phyloP scores from a whole-genome alignment of 2,329 filamentous ascomycete genomes.

The Diaporthe caulivora region DNA sequence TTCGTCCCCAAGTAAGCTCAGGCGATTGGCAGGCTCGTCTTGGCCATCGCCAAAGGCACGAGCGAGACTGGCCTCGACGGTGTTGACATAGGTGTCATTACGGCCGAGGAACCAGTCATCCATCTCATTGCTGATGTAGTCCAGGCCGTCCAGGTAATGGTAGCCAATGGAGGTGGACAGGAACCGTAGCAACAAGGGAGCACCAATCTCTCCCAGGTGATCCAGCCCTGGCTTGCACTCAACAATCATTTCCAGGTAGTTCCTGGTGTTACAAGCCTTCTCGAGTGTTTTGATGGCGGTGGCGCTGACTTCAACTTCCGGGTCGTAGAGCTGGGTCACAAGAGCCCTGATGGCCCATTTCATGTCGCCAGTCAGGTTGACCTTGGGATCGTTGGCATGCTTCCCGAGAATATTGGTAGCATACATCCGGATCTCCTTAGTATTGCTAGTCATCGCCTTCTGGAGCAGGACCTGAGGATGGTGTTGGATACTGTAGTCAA shows the following conservation, averaged over 20 bases:
- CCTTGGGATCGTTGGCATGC: constrained; percentile 75
- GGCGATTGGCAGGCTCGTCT: constrained; percentile 68
- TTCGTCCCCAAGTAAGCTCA: constrained; percentile 70
- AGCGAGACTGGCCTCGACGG: constrained; percentile 96
- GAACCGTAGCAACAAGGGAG: constrained; percentile 91
- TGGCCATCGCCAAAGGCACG: constrained; percentile 81
- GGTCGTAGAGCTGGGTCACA: constrained; percentile 98
- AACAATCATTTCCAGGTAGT: constrained; percentile 94
- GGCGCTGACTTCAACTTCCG: constrained; percentile 95
- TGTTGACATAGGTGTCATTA: constrained; percentile 93
- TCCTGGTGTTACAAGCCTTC: constrained; percentile 94
- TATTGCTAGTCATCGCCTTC: constrained; percentile 91
- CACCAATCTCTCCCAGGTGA: constrained; percentile 95
- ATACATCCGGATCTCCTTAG: constrained; percentile 91
- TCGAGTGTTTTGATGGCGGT: constrained; percentile 97
- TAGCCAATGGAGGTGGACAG: constrained; percentile 97
- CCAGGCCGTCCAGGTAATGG: constrained; percentile 94
- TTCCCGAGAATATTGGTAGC: constrained; percentile 88
- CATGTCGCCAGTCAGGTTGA: constrained; percentile 68
- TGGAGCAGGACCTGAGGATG: constrained; percentile 93
- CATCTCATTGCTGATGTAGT: constrained; percentile 99
- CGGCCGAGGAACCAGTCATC: constrained; percentile 99
- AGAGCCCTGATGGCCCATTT: constrained; percentile 97
- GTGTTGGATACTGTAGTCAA: constrained; percentile 90
- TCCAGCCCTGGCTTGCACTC: constrained; percentile 95